Evolutionary conservation across 2,329 filamentous ascomycete species (phyloP).

Genomic region (Scedosporium aurantiacum): DNA sequence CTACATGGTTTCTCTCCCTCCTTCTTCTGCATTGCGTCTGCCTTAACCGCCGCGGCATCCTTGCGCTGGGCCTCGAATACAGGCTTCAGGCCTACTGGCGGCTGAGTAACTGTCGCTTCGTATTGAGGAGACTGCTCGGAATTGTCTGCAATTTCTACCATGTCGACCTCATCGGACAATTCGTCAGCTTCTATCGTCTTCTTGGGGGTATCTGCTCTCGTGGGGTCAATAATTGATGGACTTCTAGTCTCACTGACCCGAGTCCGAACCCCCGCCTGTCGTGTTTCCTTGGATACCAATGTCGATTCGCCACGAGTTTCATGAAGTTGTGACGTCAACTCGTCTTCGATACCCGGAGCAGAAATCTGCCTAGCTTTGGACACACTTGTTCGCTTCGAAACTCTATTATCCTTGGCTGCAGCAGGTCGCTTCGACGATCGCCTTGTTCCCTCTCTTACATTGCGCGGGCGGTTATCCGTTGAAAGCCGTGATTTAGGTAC

Average conservation of each 20-base stretch:
- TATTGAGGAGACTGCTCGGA: not conserved
- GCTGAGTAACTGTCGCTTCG: not conserved
- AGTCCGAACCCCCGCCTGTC: not conserved
- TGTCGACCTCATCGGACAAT: not conserved
- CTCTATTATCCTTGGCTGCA: too few species aligned
- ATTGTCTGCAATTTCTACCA: not conserved
- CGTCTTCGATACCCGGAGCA: not conserved
- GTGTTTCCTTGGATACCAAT: not conserved
- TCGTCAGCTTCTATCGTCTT: not conserved
- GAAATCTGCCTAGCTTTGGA: not conserved
- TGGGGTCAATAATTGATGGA: not conserved
- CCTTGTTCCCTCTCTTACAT: not conserved
- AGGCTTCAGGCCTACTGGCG: not conserved
- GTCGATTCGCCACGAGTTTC: not conserved
- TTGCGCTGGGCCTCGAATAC: not conserved
- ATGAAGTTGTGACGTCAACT: not conserved
- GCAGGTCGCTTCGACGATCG: too few species aligned
- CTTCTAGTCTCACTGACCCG: conserved; percentile 1
- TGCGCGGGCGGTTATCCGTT: not conserved
- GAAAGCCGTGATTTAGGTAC: too few species aligned
- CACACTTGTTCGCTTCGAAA: not conserved
- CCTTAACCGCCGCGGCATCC: not conserved
- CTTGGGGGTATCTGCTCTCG: not conserved
- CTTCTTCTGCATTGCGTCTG: not conserved
- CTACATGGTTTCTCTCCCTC: not conserved